Conservation (phyloP, 2,329 filamentous ascomycete genomes). For the Paraconiothyrium sp. region DNA sequence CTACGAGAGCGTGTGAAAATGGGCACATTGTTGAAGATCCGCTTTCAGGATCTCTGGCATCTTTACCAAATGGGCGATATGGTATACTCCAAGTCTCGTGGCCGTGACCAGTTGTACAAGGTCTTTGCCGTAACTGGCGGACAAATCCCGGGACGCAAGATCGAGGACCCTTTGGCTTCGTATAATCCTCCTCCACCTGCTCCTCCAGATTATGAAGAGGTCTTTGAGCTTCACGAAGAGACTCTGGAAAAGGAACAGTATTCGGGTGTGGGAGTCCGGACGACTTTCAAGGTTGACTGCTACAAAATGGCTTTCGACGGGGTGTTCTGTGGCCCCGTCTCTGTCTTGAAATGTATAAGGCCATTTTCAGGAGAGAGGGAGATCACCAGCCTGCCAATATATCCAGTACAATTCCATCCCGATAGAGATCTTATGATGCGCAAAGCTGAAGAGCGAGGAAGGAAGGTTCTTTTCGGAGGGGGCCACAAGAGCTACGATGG, state of each 20-base stretch:
- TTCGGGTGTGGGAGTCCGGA: slow-evolving; percentile 12
- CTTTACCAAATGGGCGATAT: slow-evolving; percentile 18
- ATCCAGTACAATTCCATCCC: slow-evolving; percentile 13
- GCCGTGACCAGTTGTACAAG: slow-evolving; percentile 16
- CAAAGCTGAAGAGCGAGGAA: slow-evolving; percentile 7
- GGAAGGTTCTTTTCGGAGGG: slow-evolving; percentile 7
- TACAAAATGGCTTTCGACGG: slow-evolving; percentile 19
- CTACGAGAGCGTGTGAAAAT: slow-evolving; percentile 1
- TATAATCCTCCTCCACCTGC: too few relatives aligned
- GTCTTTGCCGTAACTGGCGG: slow-evolving; percentile 17
- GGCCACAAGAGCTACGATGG: slow-evolving; percentile 22
- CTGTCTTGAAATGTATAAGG: slow-evolving; percentile 16
- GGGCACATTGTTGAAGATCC: slow-evolving; percentile 4
- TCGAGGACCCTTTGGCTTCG: too few relatives aligned
- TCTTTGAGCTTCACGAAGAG: slow-evolving; percentile 4
- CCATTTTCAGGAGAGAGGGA: slow-evolving; percentile 17
- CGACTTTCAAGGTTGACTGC: slow-evolving; percentile 15
- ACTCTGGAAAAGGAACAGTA: slow-evolving; percentile 4
- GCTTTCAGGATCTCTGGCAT: slow-evolving; percentile 23
- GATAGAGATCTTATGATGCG: slow-evolving; percentile 1
- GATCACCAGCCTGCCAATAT: slow-evolving; percentile 16
- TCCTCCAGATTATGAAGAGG: background rate
- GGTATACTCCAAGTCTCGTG: slow-evolving; percentile 11
- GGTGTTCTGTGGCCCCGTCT: slow-evolving; percentile 5
- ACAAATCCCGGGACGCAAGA: background rate